Evolutionary conservation across 2,329 filamentous ascomycete genomes (phyloP).

Genomic region (Pseudophaeomoniella oleicola): DNA sequence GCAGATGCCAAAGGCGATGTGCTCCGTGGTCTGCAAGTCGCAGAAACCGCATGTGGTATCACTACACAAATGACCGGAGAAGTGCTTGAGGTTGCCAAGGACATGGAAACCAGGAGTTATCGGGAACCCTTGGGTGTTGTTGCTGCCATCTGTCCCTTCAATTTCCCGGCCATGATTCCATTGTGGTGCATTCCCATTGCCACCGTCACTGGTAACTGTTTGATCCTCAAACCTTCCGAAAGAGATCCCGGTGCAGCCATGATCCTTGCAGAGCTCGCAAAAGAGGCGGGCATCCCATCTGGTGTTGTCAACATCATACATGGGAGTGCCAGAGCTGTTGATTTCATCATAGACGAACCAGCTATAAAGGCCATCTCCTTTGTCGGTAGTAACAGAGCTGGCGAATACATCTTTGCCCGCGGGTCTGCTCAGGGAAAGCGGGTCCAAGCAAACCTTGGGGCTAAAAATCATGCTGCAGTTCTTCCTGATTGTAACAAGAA

Average conservation of each 20-base stretch:
- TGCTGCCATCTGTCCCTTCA: constrained; percentile 53
- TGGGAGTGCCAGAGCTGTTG: constrained; percentile 48
- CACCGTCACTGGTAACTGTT: constrained; percentile 49
- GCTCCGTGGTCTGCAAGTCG: constrained; percentile 50
- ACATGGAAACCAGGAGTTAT: constrained; percentile 56
- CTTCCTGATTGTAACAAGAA: constrained; percentile 57
- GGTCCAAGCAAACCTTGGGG: constrained; percentile 54
- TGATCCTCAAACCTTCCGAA: constrained; percentile 53
- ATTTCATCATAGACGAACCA: constrained; percentile 56
- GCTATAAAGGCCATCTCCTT: constrained; percentile 56
- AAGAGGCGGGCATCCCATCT: constrained; percentile 49
- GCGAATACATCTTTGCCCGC: constrained; percentile 53
- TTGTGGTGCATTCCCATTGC: constrained; percentile 53
- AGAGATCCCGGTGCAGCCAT: constrained; percentile 50
- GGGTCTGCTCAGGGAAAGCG: constrained; percentile 58
- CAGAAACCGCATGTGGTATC: constrained; percentile 53
- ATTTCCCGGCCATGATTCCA: constrained; percentile 59
- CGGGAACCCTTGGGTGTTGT: constrained; percentile 49
- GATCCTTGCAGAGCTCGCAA: constrained; percentile 50
- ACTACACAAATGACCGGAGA: constrained; percentile 51
- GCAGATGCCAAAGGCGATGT: constrained; percentile 54
- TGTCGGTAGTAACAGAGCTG: constrained; percentile 53
- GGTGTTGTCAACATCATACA: constrained; percentile 55
- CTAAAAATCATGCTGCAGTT: constrained; percentile 56
- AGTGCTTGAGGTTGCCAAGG: constrained; percentile 55